Percentiles rank a stretch among this genome's conserved stretches.
Conservation (phyloP, 2,329 filamentous ascomycete genomes). For the Xylariales sp. region DNA sequence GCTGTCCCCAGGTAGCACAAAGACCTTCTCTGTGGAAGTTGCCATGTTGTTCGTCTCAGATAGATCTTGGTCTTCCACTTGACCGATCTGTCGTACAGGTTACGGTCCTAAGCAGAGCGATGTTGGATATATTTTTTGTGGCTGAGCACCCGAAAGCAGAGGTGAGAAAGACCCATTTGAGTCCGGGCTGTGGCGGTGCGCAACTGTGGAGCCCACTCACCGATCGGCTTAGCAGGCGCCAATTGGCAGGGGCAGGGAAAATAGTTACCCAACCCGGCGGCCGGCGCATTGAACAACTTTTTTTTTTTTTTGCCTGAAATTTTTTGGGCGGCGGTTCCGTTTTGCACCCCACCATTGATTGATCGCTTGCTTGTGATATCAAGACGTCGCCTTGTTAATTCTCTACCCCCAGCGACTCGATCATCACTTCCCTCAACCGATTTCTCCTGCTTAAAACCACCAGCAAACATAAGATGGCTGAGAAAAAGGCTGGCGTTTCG, state of each 20-base stretch:
- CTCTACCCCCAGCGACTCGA: no score
- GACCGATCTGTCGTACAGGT: not conserved
- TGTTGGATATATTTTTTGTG: no score
- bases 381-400: no score
- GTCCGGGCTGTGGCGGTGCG: no score
- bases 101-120: no score
- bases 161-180: no score
- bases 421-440: no score
- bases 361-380: not conserved
- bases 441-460: not conserved
- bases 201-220: no score
- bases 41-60: conserved; percentile 39
- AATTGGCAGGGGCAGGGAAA: no score
- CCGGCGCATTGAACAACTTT: conserved; percentile 6
- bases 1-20: conserved; percentile 79
- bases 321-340: conserved; percentile 3
- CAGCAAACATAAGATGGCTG: conserved; percentile 46
- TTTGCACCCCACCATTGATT: not conserved
- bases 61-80: not conserved
- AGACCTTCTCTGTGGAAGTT: conserved; percentile 39
- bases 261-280: no score
- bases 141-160: no score
- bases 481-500: conserved; percentile 41
- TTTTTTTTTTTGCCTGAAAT: conserved; percentile 7
- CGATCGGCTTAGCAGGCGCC: no score